Conservation (phyloP, 345 rosid genomes). For the Eucalyptus cloeziana region DNA sequence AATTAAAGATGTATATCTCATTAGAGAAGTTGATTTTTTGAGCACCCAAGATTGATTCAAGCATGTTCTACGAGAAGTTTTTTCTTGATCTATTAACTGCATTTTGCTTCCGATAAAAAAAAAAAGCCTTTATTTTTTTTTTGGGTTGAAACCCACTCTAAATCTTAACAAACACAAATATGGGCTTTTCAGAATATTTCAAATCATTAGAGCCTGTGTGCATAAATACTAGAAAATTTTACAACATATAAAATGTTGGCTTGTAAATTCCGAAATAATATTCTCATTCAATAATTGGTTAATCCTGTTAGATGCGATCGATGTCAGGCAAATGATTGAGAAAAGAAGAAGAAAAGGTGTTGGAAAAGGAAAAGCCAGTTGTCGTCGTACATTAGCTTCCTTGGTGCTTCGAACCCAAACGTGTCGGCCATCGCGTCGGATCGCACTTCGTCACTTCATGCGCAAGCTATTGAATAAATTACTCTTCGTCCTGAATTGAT, state of each 20-base stretch:
- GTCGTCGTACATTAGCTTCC: background rate
- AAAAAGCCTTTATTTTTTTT: background rate
- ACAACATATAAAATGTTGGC: background rate
- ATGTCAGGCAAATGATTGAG: background rate
- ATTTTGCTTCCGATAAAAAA: background rate
- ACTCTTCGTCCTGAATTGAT: too few relatives aligned
- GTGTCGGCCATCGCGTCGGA: background rate
- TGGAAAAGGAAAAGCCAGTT: background rate
- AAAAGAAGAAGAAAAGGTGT: background rate
- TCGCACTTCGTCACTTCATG: background rate
- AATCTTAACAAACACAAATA: background rate
- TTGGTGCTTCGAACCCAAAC: background rate
- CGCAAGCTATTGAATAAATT: background rate
- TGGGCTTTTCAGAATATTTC: background rate
- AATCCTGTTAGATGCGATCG: background rate
- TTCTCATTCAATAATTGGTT: background rate
- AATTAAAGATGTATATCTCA: fast-evolving
- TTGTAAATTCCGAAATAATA: background rate
- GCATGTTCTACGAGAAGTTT: fast-evolving
- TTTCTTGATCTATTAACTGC: fast-evolving
- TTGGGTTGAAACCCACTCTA: background rate
- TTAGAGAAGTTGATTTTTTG: too few relatives aligned
- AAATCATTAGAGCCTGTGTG: background rate
- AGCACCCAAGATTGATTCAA: background rate
- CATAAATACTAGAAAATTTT: background rate